Percentiles rank a stretch among this genome's conserved stretches.
phyloP scores from a whole-genome alignment of 352 stramenopile genomes.

The Pythium diclinum region DNA sequence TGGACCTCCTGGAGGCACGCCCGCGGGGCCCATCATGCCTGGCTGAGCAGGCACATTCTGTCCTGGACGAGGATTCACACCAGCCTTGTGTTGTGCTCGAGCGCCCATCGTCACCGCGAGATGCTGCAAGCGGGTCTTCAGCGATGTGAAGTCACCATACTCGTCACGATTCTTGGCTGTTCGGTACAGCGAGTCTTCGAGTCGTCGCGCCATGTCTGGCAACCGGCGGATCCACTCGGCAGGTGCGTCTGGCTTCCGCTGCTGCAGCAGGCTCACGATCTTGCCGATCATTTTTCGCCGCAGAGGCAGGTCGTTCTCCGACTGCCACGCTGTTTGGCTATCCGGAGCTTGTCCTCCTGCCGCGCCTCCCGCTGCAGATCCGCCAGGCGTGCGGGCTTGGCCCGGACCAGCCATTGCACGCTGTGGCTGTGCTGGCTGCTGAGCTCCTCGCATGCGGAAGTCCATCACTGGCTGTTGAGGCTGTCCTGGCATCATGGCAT shows the following conservation, averaged over 20 bases:
- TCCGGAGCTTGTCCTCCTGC: constrained; percentile 23
- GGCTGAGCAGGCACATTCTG: constrained; percentile 31
- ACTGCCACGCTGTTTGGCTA: constrained; percentile 77
- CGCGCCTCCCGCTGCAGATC: constrained; percentile 31
- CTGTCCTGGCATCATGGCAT: constrained; percentile 66
- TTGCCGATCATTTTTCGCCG: constrained; percentile 89
- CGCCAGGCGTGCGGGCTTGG: constrained; percentile 43
- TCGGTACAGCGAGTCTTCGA: constrained; percentile 97
- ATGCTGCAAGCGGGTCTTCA: constrained; percentile 96
- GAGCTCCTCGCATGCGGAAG: constrained; percentile 39
- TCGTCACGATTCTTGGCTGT: constrained; percentile 91
- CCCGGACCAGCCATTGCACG: constrained; percentile 33
- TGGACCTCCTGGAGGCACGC: constrained; percentile 25
- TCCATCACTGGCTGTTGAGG: constrained; percentile 37
- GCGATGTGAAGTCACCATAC: constrained; percentile 94
- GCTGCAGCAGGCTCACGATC: constrained; percentile 96
- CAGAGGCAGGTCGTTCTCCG: constrained; percentile 81
- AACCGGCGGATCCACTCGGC: constrained; percentile 97
- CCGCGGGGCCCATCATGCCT: constrained; percentile 40
- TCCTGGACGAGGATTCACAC: constrained; percentile 41
- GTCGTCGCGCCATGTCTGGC: constrained; percentile 96
- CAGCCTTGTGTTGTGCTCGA: constrained; percentile 75
- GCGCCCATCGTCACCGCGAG: constrained; percentile 91
- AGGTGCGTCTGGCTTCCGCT: constrained; percentile 95
- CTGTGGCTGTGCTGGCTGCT: constrained; percentile 30